phyloP scores from a whole-genome alignment of 345 rosid species.

The Ceriops zippeliana region DNA sequence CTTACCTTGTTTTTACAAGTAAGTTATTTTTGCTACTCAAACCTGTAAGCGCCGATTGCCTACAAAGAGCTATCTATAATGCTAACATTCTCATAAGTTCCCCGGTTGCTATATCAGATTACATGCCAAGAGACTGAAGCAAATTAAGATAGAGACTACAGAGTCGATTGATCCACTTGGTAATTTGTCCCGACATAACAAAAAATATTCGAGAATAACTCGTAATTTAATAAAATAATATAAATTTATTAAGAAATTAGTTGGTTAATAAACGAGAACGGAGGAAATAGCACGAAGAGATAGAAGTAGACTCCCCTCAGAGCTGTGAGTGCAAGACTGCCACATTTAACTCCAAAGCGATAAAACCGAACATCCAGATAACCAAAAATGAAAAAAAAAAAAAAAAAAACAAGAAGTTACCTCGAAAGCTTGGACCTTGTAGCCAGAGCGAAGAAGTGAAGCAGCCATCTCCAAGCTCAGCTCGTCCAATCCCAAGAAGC shows the following conservation, averaged over 20 bases:
- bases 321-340: no score
- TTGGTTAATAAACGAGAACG: not conserved
- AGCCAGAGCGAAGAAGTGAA: constrained; percentile 60
- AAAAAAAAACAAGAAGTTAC: constrained; percentile 18
- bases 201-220: not conserved
- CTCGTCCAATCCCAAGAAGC: constrained; percentile 70
- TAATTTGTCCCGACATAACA: not conserved
- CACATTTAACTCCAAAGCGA: not conserved
- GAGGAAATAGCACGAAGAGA: not conserved
- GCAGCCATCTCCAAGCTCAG: constrained; percentile 73
- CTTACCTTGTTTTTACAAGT: no score
- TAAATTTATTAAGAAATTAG: not conserved
- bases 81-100: no score
- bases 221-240: not conserved
- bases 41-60: no score
- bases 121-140: no score
- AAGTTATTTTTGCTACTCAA: no score
- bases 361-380: not conserved
- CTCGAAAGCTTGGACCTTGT: constrained; percentile 66
- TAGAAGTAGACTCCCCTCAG: not conserved
- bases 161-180: no score
- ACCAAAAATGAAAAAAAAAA: not conserved
- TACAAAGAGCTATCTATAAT: no score
- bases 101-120: no score
- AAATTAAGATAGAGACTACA: no score